Base-by-base conservation (phyloP, 352 stramenopile species). In the Phytopythium litorale region DNA sequence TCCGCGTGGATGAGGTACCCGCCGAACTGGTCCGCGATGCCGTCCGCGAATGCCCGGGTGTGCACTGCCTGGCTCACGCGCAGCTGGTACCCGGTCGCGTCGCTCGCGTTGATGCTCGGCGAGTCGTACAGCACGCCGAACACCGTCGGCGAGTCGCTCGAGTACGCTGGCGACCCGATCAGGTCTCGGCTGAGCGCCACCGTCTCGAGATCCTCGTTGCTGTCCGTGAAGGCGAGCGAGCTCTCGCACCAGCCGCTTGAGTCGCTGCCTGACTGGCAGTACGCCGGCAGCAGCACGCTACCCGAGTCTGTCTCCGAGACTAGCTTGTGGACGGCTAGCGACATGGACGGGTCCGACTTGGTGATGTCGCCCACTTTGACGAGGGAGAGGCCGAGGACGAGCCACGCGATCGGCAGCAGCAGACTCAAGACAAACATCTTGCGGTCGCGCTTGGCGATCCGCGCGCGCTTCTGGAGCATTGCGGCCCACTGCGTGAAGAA, bases 391-490 rank as follows among this genome's bases (percentile, higher is more conserved):
- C 70, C 77, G 13, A 94, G 76, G n/a, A 90, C 89, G 25, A 91
- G 71, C 12, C 90, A 57, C 7, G 97, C 84, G n/a, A 94, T 84
- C 35, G 92, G 62, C 7, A 98, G 68, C 12, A 85, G 87, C 28
- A 96, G 66, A 3, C 90, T 28, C 4, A 86, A 68, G 60, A 88
- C 79, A 61, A 88, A 94, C 33, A 95, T 72, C 65, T 96, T 94
- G 19, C 92, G 93, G 70, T 98, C 95, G 43, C 95, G 79, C 54
- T 88, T 87, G 33, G 96, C 97, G 49, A 97, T 94, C 5, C 84
- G 78, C 42, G 92, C 88, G 18, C 95, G 77, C 60, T 98, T 98
- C 33, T 80, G 64, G 54, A 98, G 85, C 49, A 98, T 70, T 37
- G 92, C 92, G 40, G 67, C 65, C 50, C 98, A 76, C 63, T 98